phyloP scores from a whole-genome alignment of 305 asterid species.

The Fraxinus dipetala region DNA sequence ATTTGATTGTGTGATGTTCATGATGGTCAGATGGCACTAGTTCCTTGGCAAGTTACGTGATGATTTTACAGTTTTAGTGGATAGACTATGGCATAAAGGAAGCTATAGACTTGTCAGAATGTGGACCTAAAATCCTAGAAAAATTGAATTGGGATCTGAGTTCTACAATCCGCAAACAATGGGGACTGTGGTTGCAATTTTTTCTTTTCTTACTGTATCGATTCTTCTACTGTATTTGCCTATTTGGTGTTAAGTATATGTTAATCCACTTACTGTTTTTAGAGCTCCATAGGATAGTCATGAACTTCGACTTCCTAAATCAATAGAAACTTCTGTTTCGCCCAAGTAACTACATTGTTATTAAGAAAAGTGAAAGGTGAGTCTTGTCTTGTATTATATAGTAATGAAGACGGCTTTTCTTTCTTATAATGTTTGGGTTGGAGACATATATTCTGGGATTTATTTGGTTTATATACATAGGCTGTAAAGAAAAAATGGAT shows the following conservation, averaged over 20 bases:
- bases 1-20: background rate
- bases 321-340: background rate
- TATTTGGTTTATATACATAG: background rate
- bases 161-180: background rate
- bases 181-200: background rate
- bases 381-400: background rate
- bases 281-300: background rate
- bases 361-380: background rate
- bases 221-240: background rate
- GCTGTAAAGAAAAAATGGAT: conserved; percentile 1
- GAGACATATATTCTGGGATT: conserved; percentile 5
- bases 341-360: background rate
- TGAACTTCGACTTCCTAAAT: background rate
- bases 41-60: background rate
- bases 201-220: background rate
- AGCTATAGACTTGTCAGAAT: background rate
- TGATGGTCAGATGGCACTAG: background rate
- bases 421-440: background rate
- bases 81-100: background rate
- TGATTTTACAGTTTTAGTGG: background rate
- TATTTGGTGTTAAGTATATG: background rate
- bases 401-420: conserved; percentile 5
- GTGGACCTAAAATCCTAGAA: background rate
- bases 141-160: background rate
- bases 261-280: background rate